These are phyloP conservation scores for Saksenaea oblongispora DNA, from an alignment of 371 early-diverging fungal species.

Conservation along the genomic window DNA sequence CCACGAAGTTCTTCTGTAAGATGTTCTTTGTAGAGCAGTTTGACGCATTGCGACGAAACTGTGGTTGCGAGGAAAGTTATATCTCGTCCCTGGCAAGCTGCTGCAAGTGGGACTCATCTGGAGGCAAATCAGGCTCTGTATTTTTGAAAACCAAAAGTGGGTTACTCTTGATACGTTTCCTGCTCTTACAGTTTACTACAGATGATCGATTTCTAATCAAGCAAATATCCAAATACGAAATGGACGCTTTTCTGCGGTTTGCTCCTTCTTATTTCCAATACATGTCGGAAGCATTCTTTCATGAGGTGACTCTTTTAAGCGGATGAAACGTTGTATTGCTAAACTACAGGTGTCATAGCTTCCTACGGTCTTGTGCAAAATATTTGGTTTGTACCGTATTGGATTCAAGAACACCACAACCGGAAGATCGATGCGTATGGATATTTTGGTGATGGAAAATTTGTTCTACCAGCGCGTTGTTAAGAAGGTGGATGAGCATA, in stretches of 20 bases:
- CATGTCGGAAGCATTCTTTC: conserved; percentile 80
- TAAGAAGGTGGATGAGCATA: conserved; percentile 40
- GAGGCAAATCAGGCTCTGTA: conserved; percentile 89
- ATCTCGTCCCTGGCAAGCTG: conserved; percentile 87
- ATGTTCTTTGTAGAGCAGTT: conserved; percentile 94
- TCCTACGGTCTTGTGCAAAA: conserved; percentile 88
- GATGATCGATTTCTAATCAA: conserved; percentile 94
- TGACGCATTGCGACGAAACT: conserved; percentile 82
- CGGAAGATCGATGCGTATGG: conserved; percentile 82
- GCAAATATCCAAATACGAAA: conserved; percentile 83
- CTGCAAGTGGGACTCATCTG: conserved; percentile 77
- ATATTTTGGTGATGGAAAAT: conserved; percentile 95
- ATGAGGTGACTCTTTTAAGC: conserved; percentile 52
- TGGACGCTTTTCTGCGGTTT: conserved; percentile 88
- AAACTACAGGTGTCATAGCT: conserved; percentile 36
- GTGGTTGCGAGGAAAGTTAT: conserved; percentile 82
- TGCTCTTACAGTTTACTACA: conserved; percentile 9
- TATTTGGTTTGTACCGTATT: conserved; percentile 91
- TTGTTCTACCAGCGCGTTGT: conserved; percentile 84
- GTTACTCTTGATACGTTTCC: not conserved
- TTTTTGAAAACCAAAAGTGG: conserved; percentile 83
- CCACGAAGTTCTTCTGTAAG: conserved; percentile 80
- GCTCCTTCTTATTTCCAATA: conserved; percentile 93
- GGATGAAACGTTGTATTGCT: conserved; percentile 2
- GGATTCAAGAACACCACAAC: conserved; percentile 80